Base-by-base conservation (phyloP, 2,329 filamentous ascomycete genomes). In the Stagonosporopsis rhizophila region DNA sequence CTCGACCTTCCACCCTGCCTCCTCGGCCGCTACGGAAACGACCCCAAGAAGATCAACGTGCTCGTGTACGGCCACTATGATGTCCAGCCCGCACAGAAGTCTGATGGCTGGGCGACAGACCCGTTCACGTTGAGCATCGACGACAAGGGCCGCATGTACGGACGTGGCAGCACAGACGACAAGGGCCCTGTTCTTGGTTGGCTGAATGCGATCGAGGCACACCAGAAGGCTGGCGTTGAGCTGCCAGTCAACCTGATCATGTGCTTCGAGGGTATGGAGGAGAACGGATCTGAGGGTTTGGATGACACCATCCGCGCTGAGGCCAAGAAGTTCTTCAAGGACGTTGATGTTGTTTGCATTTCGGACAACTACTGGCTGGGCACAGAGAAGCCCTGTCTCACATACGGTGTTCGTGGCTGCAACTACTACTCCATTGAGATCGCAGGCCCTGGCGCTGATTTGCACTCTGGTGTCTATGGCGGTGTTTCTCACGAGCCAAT, bases 181-280 rank as follows among this genome's bases (percentile, higher is more conserved):
- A 99, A 99, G 83, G 95, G 95, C 1, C 95, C 95, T 17, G 94
- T 99, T 23, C 83, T 99, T 52, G 95, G 95, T 68, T 99, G 95
- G 95, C 78, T 99, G 67, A 99, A 99, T 75, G 93, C 93, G 66
- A 98, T 99, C 64, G 93, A 99, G 80, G 93, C 95, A 38, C 95
- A 99, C 82, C 89, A 96, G 79, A 95, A 96, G 83, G 92, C 93
- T 32, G 91, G 91, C 54, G 83, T 98, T 41, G 94, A 97, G 47
- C 92, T 99, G 75, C 95, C 95, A 8, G 95, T 99, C 73, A 99
- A 99, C 81, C 84, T 99, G 65, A 86, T 99, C 63, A 98, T 97
- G 91, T 99, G 95, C 83, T 98, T 99, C 69, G 95, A 99, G 83
- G 95, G 95, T 44, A 99, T 99, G 95, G 95, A 99, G 81, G 95